Percentiles rank a stretch among this genome's conserved stretches.
Evolutionary conservation across 2,329 filamentous ascomycete genomes (phyloP).

Genomic region (Cytospora schulzeri): DNA sequence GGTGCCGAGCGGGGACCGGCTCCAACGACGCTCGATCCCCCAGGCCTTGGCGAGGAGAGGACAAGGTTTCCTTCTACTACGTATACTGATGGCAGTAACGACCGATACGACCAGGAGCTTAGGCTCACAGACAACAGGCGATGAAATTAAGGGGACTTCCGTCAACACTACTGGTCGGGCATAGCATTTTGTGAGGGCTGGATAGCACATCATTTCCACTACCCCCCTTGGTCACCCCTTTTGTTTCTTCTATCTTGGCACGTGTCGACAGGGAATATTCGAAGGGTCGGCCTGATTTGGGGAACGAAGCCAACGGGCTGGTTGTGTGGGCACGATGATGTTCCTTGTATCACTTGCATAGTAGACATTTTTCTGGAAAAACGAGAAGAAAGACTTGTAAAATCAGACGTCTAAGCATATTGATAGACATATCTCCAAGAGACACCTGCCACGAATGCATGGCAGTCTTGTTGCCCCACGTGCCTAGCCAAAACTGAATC

Average conservation of each 20-base stretch:
- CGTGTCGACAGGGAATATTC: background rate
- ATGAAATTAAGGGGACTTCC: background rate
- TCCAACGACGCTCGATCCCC: background rate
- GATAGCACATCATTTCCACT: background rate
- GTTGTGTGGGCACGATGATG: background rate
- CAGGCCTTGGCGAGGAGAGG: slow-evolving; percentile 28
- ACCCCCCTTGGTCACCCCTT: no score
- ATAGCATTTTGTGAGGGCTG: background rate
- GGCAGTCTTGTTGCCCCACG: no score
- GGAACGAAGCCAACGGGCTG: background rate
- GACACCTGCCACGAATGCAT: no score
- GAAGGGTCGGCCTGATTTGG: background rate
- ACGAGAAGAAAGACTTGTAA: background rate
- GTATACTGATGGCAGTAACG: slow-evolving; percentile 29
- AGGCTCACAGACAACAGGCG: slow-evolving; percentile 2
- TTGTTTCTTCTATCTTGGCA: background rate
- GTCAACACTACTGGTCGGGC: background rate
- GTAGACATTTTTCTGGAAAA: background rate
- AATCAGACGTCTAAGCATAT: background rate
- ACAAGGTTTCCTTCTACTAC: slow-evolving; percentile 27
- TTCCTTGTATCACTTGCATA: background rate
- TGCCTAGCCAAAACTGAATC: no score
- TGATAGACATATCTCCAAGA: background rate
- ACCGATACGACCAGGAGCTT: slow-evolving; percentile 30
- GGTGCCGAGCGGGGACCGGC: background rate